Evolutionary conservation across 805 yeast species (phyloP).

Genomic region (Sungouiozyma ichnusensis): DNA sequence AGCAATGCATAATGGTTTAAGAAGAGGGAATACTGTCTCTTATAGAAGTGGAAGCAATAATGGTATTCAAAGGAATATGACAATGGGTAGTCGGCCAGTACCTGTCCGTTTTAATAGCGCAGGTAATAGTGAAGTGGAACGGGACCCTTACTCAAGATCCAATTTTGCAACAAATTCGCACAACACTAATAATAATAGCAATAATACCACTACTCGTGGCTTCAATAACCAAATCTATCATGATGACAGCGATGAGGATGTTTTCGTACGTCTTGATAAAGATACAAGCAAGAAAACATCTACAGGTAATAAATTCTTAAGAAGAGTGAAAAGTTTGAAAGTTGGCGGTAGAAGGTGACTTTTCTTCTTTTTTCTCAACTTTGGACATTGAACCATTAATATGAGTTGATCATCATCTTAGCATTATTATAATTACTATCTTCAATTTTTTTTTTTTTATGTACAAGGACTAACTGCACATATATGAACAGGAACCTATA

Average conservation of each 20-base stretch:
- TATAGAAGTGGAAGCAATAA: slow-evolving; percentile 35
- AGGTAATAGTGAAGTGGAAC: slow-evolving; percentile 6
- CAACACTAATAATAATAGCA: neutral
- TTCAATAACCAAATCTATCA: neutral
- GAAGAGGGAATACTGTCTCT: slow-evolving; percentile 76
- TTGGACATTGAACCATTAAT: neutral
- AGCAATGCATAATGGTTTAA: slow-evolving; percentile 39
- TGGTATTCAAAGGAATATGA: slow-evolving; percentile 5
- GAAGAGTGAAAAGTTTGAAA: slow-evolving; percentile 82
- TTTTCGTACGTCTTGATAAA: slow-evolving; percentile 21
- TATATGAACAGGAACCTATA: neutral
- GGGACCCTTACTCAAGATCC: neutral
- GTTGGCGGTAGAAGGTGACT: slow-evolving; percentile 36
- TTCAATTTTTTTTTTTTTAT: neutral
- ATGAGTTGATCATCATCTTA: neutral
- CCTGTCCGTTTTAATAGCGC: slow-evolving; percentile 1
- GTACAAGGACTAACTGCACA: neutral
- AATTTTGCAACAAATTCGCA: neutral
- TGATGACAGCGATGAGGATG: slow-evolving; percentile 25
- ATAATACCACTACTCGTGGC: slow-evolving; percentile 1
- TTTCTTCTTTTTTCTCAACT: neutral
- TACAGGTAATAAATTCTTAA: slow-evolving; percentile 50
- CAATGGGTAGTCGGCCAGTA: slow-evolving; percentile 7
- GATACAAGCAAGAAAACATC: slow-evolving; percentile 19
- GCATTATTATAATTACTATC: neutral